Evolutionary conservation across 169 alveolate genomes (phyloP), one percentile per base, ranked within the genome.

Genomic region (Plasmodium ovale): DNA sequence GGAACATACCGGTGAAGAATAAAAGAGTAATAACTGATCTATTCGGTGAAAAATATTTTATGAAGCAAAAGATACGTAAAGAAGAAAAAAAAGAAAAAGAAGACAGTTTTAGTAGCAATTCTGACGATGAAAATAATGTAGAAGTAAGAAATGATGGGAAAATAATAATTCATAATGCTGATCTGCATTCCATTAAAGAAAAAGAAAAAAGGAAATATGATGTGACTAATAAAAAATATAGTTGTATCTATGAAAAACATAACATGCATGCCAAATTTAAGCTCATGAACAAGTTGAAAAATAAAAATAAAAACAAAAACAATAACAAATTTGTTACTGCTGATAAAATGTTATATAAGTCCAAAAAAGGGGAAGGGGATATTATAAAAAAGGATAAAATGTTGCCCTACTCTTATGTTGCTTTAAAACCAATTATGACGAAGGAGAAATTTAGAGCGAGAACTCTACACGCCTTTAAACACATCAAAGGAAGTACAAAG

Each of bases 301-400:
- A 84, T 35, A 65, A 68, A 53, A 31, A 54, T 35, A 68, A 67
- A 16, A 27, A 21, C 23, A 31, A 54, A 54, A 68, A 67, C 25
- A 27, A 21, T 25, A 42, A 79, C 37, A 37, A 29, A 25, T 84
- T 84, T 23, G 39, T 84, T 49, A 84, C 91, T 29, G 87, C 72
- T 25, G 73, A 68, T 54, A 84, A 84, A 54, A 67, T 56, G 25
- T n/a, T 51, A 84, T 84, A 84, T 71, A 84, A 59, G 37, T 84
- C 91, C 4, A 84, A 84, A 49, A 84, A 84, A 58, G 91, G 91
- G n/a, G 23, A 84, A 71, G 91, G 91, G 19, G 91, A 84, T 49
- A 84, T 84, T 42, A 84, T 84, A 21, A 84, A 84, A 54, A 84
- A 68, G 51, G 62, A 84, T 71, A 67, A 84, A 42, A 21, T 39